phyloP scores from a whole-genome alignment of 176 grass and related monocot genomes.

The Zea luxurians region DNA sequence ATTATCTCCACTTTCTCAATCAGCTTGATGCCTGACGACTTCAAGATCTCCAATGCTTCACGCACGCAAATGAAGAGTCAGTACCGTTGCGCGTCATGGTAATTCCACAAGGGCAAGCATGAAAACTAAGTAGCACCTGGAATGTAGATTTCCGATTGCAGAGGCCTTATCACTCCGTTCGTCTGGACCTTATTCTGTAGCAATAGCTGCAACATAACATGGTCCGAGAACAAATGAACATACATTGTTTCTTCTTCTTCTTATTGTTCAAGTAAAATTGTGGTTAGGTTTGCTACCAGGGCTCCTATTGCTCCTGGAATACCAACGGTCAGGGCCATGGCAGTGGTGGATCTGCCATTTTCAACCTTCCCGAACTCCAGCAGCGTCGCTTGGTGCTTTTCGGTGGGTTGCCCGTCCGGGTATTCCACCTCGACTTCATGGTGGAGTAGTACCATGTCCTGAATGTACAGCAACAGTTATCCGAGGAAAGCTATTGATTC shows the following conservation, averaged over 20 bases:
- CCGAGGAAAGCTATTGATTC: neutral
- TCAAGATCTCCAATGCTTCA: slow-evolving; percentile 88
- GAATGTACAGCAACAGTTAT: slow-evolving; percentile 25
- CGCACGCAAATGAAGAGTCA: slow-evolving; percentile 12
- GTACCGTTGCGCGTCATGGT: neutral
- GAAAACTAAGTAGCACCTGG: slow-evolving; percentile 47
- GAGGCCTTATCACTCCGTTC: slow-evolving; percentile 82
- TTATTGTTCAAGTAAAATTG: slow-evolving; percentile 15
- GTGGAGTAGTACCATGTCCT: slow-evolving; percentile 98
- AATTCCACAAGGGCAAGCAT: neutral
- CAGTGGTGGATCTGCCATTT: slow-evolving; percentile 62
- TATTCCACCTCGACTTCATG: slow-evolving; percentile 85
- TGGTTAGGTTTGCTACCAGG: slow-evolving; percentile 54
- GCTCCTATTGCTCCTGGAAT: slow-evolving; percentile 75
- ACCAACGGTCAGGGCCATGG: slow-evolving; percentile 95
- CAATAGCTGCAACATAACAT: slow-evolving; percentile 62
- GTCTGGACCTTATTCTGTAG: slow-evolving; percentile 73
- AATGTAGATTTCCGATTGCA: slow-evolving; percentile 73
- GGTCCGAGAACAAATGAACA: neutral
- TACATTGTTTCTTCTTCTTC: neutral
- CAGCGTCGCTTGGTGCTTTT: slow-evolving; percentile 81
- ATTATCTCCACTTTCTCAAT: slow-evolving; percentile 60
- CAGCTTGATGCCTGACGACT: slow-evolving; percentile 78
- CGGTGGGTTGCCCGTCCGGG: slow-evolving; percentile 46
- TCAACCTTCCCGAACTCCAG: slow-evolving; percentile 76